Evolutionary conservation across 352 stramenopile genomes (phyloP).

Genomic region (Pythium scleroteichum): DNA sequence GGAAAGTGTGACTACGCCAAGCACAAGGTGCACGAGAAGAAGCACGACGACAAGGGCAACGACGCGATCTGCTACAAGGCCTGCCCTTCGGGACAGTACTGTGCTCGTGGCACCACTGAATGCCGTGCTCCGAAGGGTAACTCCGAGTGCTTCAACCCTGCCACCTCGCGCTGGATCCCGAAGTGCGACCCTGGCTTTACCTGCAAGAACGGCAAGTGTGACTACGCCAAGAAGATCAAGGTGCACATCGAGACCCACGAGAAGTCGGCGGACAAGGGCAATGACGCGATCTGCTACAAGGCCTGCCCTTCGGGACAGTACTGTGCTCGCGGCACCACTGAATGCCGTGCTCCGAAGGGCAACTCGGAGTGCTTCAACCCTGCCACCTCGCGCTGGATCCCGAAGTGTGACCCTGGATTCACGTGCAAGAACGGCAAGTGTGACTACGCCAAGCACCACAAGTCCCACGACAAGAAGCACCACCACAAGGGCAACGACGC

Average conservation of each 20-base stretch:
- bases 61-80: slow-evolving; percentile 1
- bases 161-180: slow-evolving; percentile 20
- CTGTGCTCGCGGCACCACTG: slow-evolving; percentile 32
- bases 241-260: too few relatives aligned
- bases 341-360: slow-evolving; percentile 22
- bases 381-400: slow-evolving; percentile 12
- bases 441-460: too few relatives aligned
- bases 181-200: slow-evolving; percentile 34
- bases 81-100: slow-evolving; percentile 27
- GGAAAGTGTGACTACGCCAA: slow-evolving; percentile 16
- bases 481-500: too few relatives aligned
- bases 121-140: slow-evolving; percentile 25
- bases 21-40: background rate
- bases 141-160: slow-evolving; percentile 43
- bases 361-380: slow-evolving; percentile 15
- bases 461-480: too few relatives aligned
- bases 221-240: slow-evolving; percentile 9
- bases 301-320: slow-evolving; percentile 11
- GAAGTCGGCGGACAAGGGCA: slow-evolving; percentile 5
- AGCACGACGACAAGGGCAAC: slow-evolving; percentile 7
- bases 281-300: slow-evolving; percentile 3
- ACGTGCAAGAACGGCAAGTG: slow-evolving; percentile 6
- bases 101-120: slow-evolving; percentile 28
- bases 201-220: slow-evolving; percentile 36
- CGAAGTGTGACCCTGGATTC: slow-evolving; percentile 14